Evolutionary conservation across 345 rosid genomes (phyloP), one percentile per base, ranked within the genome.

Genomic region (Ceriops zippeliana): DNA sequence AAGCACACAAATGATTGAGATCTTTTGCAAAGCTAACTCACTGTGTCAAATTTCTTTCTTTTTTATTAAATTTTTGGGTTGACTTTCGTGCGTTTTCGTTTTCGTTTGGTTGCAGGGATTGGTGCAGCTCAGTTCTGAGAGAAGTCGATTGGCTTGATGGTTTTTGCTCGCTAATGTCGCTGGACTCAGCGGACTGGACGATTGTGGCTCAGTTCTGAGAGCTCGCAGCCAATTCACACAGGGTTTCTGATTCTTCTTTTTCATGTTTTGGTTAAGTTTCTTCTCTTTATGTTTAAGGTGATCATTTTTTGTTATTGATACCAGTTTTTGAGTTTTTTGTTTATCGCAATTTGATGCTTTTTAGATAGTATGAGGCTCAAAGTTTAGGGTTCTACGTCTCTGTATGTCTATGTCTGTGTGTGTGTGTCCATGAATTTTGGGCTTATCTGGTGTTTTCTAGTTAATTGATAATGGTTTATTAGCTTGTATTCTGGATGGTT

Each of bases 161-260:
- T 78, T 74, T n/a, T 66, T 54, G 72, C 64, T 75, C 71, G 67
- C 82, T 90, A 82, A 88, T 85, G 90, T 78, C 89, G 78, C 66
- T 78, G 72, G 82, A 84, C 78, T 80, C 85, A 77, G 61, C 73
- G 69, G 80, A 84, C 78, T 83, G 85, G 81, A 65, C 73, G 80
- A 86, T 76, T 35, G 67, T 84, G 74, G 81, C 83, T 79, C 84
- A 75, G 62, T 77, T 84, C 58, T 87, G 77, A 37, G 86, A 85
- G 38, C 81, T 81, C 71, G 84, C 84, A 57, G 87, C 81, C 20
- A 82, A 84, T 87, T 89, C 85, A 81, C 57, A 60, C 16, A 34
- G 26, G n/a, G 20, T 13, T 58, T 42, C 32, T 56, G 59, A 9
- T 5, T 28, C 31, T 37, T 46, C 35, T 35, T 59, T 31, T 24